Evolutionary conservation across 2,329 filamentous ascomycete genomes (phyloP).

Genomic region (Mycosphaerella sp.): DNA sequence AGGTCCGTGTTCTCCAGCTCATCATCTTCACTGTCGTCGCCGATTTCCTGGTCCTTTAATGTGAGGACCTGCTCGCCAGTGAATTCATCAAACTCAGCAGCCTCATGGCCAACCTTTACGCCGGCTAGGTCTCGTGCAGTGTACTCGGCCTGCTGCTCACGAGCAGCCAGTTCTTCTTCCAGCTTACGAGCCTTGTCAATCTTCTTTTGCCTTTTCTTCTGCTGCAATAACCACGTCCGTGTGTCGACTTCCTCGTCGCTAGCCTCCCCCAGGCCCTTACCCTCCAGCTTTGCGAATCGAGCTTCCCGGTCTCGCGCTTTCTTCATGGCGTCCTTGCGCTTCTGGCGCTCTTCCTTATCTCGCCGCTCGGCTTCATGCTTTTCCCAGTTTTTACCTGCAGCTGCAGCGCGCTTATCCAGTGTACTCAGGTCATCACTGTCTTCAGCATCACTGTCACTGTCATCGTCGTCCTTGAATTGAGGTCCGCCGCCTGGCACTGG

Average conservation of each 20-base stretch:
- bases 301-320: conserved; percentile 80
- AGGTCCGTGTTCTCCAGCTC: conserved; percentile 75
- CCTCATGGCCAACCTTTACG: conserved; percentile 84
- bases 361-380: conserved; percentile 61
- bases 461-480: conserved; percentile 50
- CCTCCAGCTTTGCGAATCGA: conserved; percentile 68
- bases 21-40: conserved; percentile 74
- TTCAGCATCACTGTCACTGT: conserved; percentile 31
- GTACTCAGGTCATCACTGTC: conserved; percentile 65
- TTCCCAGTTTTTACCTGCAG: conserved; percentile 69
- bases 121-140: conserved; percentile 81
- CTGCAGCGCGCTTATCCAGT: conserved; percentile 70
- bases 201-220: conserved; percentile 92
- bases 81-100: conserved; percentile 67
- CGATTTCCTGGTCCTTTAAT: conserved; percentile 85
- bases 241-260: conserved; percentile 63
- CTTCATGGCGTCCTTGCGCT: conserved; percentile 74
- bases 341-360: conserved; percentile 71
- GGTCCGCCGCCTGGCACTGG: conserved; percentile 69
- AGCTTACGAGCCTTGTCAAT: conserved; percentile 65
- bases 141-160: conserved; percentile 65
- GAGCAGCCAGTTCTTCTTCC: conserved; percentile 72
- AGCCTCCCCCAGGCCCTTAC: conserved; percentile 77
- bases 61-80: conserved; percentile 83
- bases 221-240: conserved; percentile 76